These are phyloP conservation scores for Salix viminalis DNA, from an alignment of 345 rosid species.

Conservation along the genomic window DNA sequence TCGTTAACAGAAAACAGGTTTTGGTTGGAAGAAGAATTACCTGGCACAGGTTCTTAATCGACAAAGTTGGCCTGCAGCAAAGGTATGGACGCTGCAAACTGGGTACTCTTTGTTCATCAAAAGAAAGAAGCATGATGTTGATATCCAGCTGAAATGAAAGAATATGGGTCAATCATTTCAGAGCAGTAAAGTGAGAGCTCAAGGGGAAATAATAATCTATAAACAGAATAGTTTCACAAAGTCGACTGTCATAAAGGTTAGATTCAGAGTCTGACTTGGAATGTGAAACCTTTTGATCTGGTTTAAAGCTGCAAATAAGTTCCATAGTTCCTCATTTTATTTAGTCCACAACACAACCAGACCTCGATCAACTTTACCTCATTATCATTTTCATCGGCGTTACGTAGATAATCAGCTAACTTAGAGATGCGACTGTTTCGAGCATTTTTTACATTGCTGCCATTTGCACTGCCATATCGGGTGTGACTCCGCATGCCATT, in stretches of 20 bases:
- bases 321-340: background rate
- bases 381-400: slow-evolving; percentile 34
- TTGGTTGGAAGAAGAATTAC: slow-evolving; percentile 44
- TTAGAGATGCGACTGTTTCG: slow-evolving; percentile 33
- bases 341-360: background rate
- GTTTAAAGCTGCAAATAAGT: background rate
- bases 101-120: slow-evolving; percentile 50
- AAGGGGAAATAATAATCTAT: background rate
- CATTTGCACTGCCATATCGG: slow-evolving; percentile 36
- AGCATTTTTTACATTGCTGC: slow-evolving; percentile 35
- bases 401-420: slow-evolving; percentile 35
- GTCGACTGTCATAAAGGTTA: background rate
- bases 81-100: slow-evolving; percentile 75
- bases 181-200: slow-evolving; percentile 6
- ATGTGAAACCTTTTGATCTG: background rate
- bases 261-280: background rate
- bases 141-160: slow-evolving; percentile 51
- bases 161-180: slow-evolving; percentile 6
- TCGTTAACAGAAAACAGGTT: background rate
- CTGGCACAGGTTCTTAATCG: slow-evolving; percentile 70
- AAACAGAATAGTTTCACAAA: slow-evolving; percentile 7
- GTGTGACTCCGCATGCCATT: slow-evolving; percentile 50
- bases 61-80: slow-evolving; percentile 63
- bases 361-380: slow-evolving; percentile 33
- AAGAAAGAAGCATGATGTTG: slow-evolving; percentile 70